A percentile compares a stretch with the other conserved stretches of the same genome.
Evolutionary conservation across 1,284 basidiomycete genomes (phyloP).

Genomic region (Rhodotorula sp.): DNA sequence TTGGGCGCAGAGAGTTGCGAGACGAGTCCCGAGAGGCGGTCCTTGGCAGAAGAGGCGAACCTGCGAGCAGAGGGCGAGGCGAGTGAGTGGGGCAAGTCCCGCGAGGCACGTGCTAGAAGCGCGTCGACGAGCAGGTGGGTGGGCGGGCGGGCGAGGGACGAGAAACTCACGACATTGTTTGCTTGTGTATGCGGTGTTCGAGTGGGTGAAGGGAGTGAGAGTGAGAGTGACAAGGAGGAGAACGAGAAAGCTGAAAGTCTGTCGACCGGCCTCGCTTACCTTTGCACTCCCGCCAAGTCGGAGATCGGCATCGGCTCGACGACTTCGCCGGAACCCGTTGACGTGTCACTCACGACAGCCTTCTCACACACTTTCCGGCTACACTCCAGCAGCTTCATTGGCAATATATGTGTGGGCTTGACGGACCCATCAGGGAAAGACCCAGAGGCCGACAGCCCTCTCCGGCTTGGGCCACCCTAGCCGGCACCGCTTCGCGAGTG

Average conservation of each 20-base stretch:
- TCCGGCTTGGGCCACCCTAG: too few species aligned
- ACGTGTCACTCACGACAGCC: too few species aligned
- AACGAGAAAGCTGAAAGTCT: background rate
- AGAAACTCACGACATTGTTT: background rate
- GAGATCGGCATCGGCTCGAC: too few species aligned
- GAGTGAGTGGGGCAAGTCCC: background rate
- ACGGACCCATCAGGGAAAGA: too few species aligned
- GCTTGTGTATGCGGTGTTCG: background rate
- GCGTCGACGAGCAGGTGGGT: background rate
- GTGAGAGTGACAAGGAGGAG: background rate
- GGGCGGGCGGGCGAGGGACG: background rate
- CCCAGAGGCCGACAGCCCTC: too few species aligned
- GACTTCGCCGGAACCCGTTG: too few species aligned
- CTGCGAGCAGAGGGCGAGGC: background rate
- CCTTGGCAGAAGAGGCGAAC: slow-evolving; percentile 19
- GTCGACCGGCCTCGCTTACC: background rate
- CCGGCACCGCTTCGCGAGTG: too few species aligned
- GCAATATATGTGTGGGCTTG: too few species aligned
- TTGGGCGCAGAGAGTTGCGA: slow-evolving; percentile 21
- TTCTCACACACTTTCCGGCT: too few species aligned
- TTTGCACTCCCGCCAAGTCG: too few species aligned
- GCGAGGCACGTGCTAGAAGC: background rate
- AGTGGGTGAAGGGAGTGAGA: background rate
- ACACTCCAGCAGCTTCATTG: too few species aligned
- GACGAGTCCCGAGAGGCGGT: slow-evolving; percentile 32